These are phyloP conservation scores for Corynascus novoguineensis DNA, from an alignment of 495 filamentous ascomycete genomes.

Conservation along the genomic window DNA sequence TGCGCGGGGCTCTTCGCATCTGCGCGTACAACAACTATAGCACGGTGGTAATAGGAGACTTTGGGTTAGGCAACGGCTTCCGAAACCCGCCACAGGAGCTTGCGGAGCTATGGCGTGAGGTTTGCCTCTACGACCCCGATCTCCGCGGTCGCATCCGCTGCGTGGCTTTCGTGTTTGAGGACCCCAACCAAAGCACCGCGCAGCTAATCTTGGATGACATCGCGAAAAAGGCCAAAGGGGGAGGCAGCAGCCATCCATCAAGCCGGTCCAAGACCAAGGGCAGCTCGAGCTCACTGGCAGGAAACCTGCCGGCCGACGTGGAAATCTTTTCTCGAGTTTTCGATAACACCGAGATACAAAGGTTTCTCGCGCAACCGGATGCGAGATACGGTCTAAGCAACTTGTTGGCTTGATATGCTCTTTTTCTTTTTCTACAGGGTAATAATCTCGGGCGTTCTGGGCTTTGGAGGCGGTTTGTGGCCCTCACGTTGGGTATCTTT, in stretches of 20 bases:
- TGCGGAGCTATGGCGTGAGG: slow-evolving; percentile 61
- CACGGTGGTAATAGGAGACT: slow-evolving; percentile 62
- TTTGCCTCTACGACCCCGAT: slow-evolving; percentile 59
- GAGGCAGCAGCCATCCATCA: slow-evolving; percentile 26
- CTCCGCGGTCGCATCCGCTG: slow-evolving; percentile 62
- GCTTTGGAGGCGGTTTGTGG: not conserved
- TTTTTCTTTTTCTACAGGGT: not conserved
- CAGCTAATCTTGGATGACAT: slow-evolving; percentile 45
- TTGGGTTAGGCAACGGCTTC: slow-evolving; percentile 64
- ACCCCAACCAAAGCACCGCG: slow-evolving; percentile 39
- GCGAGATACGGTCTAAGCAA: slow-evolving; percentile 42
- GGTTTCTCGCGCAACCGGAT: slow-evolving; percentile 39
- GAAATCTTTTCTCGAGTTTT: slow-evolving; percentile 43
- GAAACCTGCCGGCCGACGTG: slow-evolving; percentile 35
- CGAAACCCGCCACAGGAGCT: slow-evolving; percentile 64
- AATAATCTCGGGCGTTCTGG: not conserved
- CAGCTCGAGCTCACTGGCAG: slow-evolving; percentile 21
- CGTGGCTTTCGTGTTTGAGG: slow-evolving; percentile 66
- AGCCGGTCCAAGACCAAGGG: slow-evolving; percentile 31
- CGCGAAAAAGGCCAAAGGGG: slow-evolving; percentile 39
- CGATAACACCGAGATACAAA: slow-evolving; percentile 35
- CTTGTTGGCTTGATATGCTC: slow-evolving; percentile 27
- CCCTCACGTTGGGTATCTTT: not conserved
- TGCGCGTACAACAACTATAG: slow-evolving; percentile 54
- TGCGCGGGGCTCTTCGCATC: slow-evolving; percentile 62